phyloP scores from a whole-genome alignment of 306 rosid species.

The Mimosa bimucronata region DNA sequence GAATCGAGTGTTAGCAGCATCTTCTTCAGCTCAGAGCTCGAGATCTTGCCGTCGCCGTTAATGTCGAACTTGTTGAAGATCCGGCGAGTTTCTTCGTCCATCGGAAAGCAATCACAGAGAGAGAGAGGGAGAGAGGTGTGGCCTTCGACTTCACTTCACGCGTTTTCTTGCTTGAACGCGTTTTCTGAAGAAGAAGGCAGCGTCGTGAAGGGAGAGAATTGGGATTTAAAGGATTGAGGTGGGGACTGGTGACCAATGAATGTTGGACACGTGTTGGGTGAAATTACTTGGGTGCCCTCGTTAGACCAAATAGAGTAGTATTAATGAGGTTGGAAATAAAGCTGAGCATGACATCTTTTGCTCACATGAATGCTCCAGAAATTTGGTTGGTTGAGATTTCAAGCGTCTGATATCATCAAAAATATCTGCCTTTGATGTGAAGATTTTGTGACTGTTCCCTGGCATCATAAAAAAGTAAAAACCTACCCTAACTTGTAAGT shows the following conservation, averaged over 20 bases:
- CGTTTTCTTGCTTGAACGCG: slow-evolving; percentile 41
- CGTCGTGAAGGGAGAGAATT: background rate
- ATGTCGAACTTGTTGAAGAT: slow-evolving; percentile 89
- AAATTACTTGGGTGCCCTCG: background rate
- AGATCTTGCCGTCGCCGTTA: slow-evolving; percentile 91
- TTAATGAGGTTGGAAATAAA: background rate
- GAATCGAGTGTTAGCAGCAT: slow-evolving; percentile 66
- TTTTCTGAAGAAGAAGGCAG: background rate
- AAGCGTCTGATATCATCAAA: too few relatives aligned
- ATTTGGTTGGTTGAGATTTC: background rate
- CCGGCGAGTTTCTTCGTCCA: slow-evolving; percentile 69
- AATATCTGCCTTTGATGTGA: background rate
- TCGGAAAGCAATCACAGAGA: slow-evolving; percentile 17
- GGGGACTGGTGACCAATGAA: background rate
- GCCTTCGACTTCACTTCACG: slow-evolving; percentile 45
- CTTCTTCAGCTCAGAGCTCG: slow-evolving; percentile 61
- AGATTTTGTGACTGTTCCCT: background rate
- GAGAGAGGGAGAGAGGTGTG: background rate
- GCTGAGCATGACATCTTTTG: background rate
- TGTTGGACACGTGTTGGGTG: background rate
- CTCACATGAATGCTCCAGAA: background rate
- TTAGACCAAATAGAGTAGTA: too few relatives aligned
- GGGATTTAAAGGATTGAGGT: background rate
- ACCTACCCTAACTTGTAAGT: background rate
- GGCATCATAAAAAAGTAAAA: background rate